A percentile compares a stretch with the other conserved stretches of the same genome.
phyloP scores from a whole-genome alignment of 2,329 filamentous ascomycete genomes.

The Nannizziopsis arthrosporioides region DNA sequence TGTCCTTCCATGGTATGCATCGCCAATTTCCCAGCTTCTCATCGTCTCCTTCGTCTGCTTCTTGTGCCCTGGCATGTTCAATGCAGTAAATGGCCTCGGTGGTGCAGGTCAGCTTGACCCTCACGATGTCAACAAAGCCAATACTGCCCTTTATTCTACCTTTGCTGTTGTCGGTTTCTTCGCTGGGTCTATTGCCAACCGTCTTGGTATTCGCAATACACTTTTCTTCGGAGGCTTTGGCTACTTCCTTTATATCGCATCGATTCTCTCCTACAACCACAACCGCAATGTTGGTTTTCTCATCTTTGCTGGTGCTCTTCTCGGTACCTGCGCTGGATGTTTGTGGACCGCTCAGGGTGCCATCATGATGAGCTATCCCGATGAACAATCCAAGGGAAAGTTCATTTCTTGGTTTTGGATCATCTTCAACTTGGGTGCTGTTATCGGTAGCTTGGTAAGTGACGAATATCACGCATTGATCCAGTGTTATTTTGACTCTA shows the following conservation, averaged over 20 bases:
- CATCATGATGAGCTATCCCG: conserved; percentile 66
- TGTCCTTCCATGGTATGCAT: conserved; percentile 57
- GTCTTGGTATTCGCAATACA: conserved; percentile 34
- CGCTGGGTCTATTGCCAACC: conserved; percentile 42
- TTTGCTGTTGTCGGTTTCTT: conserved; percentile 57
- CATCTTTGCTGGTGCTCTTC: conserved; percentile 39
- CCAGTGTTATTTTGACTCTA: conserved; percentile 1
- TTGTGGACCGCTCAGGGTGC: conserved; percentile 43
- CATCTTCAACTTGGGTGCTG: conserved; percentile 85
- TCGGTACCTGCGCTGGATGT: conserved; percentile 40
- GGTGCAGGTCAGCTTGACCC: conserved; percentile 50
- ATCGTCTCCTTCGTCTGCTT: conserved; percentile 62
- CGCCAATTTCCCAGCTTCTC: conserved; percentile 58
- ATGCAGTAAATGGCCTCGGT: conserved; percentile 54
- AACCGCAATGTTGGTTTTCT: conserved; percentile 39
- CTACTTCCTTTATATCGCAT: conserved; percentile 40
- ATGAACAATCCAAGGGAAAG: conserved; percentile 67
- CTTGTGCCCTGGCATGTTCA: conserved; percentile 63
- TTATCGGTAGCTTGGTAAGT: conserved; percentile 63
- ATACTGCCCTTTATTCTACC: conserved; percentile 59
- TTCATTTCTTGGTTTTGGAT: conserved; percentile 91
- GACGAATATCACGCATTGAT: neutral
- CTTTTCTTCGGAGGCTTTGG: conserved; percentile 38
- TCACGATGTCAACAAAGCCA: conserved; percentile 53
- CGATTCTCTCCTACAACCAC: conserved; percentile 42